Evolutionary conservation across 371 early-diverging fungal genomes (phyloP), one percentile per base, ranked within the genome.

Genomic region (Saksenaea oblongispora): DNA sequence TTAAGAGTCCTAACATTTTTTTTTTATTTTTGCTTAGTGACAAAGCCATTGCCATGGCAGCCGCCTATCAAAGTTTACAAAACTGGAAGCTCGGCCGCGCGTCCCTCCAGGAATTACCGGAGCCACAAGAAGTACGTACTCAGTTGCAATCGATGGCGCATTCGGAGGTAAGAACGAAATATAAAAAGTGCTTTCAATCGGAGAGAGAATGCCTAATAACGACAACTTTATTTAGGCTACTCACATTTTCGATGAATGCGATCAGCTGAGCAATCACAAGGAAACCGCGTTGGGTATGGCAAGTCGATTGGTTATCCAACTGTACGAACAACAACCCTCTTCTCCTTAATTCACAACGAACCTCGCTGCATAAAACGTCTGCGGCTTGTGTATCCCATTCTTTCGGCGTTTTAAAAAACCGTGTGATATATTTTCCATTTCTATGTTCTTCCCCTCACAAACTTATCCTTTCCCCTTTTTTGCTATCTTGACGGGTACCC

Each of bases 11-110:
- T 54, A n/a, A 17, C 44, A n/a, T 34, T 34, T 39, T 37, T 28
- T 51, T 63, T 36, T 24, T 54, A 34, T 60, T 56, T 36, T 34
- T 17, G 4, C 47, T 34, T 63, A 81, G 82, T 69, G 77, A 81
- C 55, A 81, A 78, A 56, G 73, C 72, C 3, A 75, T 81, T 39
- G 82, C 75, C 9, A 78, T 81, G 82, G 82, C 82, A 5, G 74
- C 79, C 42, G 82, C 82, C 41, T 81, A 78, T 63, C 74, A 78
- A 41, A 69, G 75, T 39, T 71, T 74, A 69, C 76, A 76, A 63
- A 63, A 66, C 55, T 78, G 76, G 78, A 78, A 72, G 56, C 56
- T 67, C 15, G 68, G 71, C 17, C 71, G 72, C 42, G 60, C 44
- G 34, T 36, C 54, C 34, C 66, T 59, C 62, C 64, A 64, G 35